These are phyloP conservation scores for Sarocladium oryzae DNA, from an alignment of 2,329 filamentous ascomycete species.

Conservation along the genomic window DNA sequence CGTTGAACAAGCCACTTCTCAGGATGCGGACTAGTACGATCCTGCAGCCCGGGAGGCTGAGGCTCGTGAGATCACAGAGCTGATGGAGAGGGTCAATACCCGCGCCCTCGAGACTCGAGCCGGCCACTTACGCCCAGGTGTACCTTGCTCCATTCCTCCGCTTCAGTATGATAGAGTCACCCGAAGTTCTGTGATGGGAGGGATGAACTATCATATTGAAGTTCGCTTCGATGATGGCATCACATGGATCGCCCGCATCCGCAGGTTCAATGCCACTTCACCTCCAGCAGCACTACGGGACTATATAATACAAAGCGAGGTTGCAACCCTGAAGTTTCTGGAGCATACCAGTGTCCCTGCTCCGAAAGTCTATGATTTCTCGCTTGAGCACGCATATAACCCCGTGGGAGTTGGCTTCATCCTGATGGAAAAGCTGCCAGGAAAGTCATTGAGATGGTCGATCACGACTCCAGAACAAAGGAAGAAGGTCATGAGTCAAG, in stretches of 20 bases:
- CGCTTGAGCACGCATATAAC: constrained; percentile 22
- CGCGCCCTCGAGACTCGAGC: constrained; percentile 29
- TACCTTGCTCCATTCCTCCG: constrained; percentile 27
- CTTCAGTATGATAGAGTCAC: constrained; percentile 28
- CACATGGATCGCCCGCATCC: constrained; percentile 35
- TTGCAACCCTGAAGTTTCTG: constrained; percentile 34
- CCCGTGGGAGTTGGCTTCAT: constrained; percentile 33
- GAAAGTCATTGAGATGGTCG: constrained; percentile 30
- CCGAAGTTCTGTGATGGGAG: constrained; percentile 33
- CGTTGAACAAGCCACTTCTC: background rate
- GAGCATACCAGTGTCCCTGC: constrained; percentile 27
- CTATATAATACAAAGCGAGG: constrained; percentile 32
- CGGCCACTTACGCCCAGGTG: constrained; percentile 26
- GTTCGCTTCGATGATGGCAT: constrained; percentile 35
- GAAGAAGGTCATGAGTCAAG: constrained; percentile 28
- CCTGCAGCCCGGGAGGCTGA: constrained; percentile 25
- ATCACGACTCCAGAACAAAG: constrained; percentile 24
- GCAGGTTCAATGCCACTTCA: constrained; percentile 32
- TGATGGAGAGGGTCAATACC: constrained; percentile 29
- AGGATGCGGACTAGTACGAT: constrained; percentile 11
- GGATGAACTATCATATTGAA: constrained; percentile 38
- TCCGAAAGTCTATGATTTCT: constrained; percentile 31
- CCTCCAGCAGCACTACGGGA: constrained; percentile 27
- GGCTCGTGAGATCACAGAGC: constrained; percentile 23
- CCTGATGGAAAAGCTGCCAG: constrained; percentile 34